These are phyloP conservation scores for Russula griseocarnosa DNA, from an alignment of 768 basidiomycete species.

Conservation along the genomic window DNA sequence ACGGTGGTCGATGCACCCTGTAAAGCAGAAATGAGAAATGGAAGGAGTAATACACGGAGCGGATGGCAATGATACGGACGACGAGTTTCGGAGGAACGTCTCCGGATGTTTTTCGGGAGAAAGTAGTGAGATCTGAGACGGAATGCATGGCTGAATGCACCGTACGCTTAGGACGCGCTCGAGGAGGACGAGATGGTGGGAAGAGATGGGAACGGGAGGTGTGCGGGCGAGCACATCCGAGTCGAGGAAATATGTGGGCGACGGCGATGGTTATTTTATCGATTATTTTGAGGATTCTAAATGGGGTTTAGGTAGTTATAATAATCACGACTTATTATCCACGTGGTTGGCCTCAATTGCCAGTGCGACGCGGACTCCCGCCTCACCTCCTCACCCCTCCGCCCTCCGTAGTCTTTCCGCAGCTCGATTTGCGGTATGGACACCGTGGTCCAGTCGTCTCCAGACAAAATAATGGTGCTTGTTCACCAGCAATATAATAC, in stretches of 20 bases:
- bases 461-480: slow-evolving; percentile 61
- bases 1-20: slow-evolving; percentile 91
- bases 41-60: neutral
- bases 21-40: slow-evolving; percentile 12
- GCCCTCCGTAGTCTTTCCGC: neutral
- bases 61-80: slow-evolving; percentile 44
- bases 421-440: slow-evolving; percentile 38
- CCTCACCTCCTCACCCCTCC: neutral
- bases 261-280: neutral
- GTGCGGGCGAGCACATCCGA: slow-evolving; percentile 3
- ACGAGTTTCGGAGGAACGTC: slow-evolving; percentile 87
- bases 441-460: slow-evolving; percentile 40
- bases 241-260: slow-evolving; percentile 2
- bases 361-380: neutral
- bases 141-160: slow-evolving; percentile 52
- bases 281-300: neutral
- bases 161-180: neutral
- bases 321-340: neutral
- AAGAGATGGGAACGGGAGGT: neutral
- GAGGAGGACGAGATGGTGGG: neutral
- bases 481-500: slow-evolving; percentile 75
- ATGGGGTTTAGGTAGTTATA: slow-evolving; percentile 5
- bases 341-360: neutral
- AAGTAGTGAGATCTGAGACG: slow-evolving; percentile 86
- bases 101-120: slow-evolving; percentile 75